Evolutionary conservation across 176 grass and related monocot species (phyloP).

Genomic region (Olyra latifolia): DNA sequence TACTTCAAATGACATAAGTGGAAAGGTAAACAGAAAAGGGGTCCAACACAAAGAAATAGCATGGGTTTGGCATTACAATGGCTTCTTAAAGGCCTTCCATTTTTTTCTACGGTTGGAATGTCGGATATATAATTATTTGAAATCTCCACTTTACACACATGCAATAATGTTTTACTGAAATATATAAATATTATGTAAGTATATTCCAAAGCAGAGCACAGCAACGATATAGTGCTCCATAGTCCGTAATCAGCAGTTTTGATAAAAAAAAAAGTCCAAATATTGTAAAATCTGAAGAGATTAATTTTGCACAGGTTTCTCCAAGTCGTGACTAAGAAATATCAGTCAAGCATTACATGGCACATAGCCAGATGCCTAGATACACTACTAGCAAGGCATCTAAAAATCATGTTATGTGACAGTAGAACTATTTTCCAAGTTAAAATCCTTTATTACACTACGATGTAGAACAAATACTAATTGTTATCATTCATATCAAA

Average conservation of each 20-base stretch:
- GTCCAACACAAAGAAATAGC: neutral
- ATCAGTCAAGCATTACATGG: neutral
- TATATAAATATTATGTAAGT: neutral
- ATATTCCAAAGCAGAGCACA: neutral
- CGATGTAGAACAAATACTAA: neutral
- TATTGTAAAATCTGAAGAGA: neutral
- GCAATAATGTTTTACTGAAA: neutral
- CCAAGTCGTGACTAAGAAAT: neutral
- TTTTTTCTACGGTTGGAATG: neutral
- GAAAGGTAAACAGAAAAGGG: constrained; percentile 11
- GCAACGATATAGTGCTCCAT: neutral
- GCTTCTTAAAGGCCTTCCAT: neutral
- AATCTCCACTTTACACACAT: neutral
- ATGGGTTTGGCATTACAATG: neutral
- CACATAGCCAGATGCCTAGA: too few species aligned
- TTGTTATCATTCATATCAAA: neutral
- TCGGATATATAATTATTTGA: neutral
- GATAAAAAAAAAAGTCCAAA: neutral
- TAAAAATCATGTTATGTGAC: neutral
- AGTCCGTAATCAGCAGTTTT: neutral
- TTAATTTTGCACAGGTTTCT: neutral
- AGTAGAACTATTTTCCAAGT: neutral
- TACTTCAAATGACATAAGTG: constrained; percentile 10
- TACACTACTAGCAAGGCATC: neutral
- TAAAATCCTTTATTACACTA: neutral